Evolutionary conservation across 768 basidiomycete species (phyloP), one percentile per base, ranked within the genome.

Genomic region (Leccinum sublutescens): DNA sequence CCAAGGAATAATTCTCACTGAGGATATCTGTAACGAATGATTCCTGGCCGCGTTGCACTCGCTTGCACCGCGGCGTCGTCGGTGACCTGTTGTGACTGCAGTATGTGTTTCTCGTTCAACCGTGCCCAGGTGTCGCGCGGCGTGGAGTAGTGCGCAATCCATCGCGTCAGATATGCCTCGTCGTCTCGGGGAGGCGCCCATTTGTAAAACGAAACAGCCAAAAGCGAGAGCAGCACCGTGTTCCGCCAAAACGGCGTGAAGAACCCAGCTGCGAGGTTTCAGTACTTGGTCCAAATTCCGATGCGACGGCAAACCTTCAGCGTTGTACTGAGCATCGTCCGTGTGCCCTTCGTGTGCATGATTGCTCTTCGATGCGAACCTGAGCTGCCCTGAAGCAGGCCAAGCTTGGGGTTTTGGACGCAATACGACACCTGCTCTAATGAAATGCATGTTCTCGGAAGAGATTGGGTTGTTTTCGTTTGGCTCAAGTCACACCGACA

Each of bases 11-110:
- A n/a, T 40, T 81, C 89, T 72, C 64, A 93, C 91, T 89, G 86
- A 55, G 89, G 86, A 70, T 85, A 88, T 64, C 87, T 80, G 69
- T 82, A 86, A 43, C 88, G 81, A 69, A 85, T 83, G 40, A 88
- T 79, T 15, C 60, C 61, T 52, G 79, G 65, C 75, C 80, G 67
- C 72, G 78, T 72, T 70, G 78, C 65, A 74, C 77, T 67, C 73
- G 74, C 63, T 66, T 78, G 64, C 38, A 84, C 66, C 10, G 85
- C 64, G 54, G 79, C 63, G 49, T 68, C 74, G 10, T 79, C 75
- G 15, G 68, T 63, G 40, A 56, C 80, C 74, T 61, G 82, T 76
- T 56, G 71, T 66, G 61, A 82, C 71, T 59, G 78, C 70, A 58
- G 76, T 73, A 71, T 77, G 69, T 91, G 85, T 63, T 82, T 80